Conservation (phyloP, 2,329 filamentous ascomycete species). For the Pseudocercospora vitis region DNA sequence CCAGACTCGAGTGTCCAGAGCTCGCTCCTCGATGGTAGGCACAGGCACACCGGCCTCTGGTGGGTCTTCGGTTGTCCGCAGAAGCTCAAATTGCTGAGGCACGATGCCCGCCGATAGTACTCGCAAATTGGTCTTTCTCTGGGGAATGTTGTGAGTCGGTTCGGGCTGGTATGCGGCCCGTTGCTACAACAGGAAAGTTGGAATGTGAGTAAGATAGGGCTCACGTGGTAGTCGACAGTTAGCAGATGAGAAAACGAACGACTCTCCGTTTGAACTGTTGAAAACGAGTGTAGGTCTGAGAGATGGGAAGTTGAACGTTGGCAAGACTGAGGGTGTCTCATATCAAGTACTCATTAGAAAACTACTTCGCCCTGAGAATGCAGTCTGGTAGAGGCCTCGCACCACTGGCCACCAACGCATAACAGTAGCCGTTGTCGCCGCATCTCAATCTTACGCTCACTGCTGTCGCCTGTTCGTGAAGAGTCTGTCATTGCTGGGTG, state of each 20-base stretch:
- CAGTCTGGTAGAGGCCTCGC: not conserved
- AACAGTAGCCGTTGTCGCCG: conserved; percentile 10
- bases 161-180: conserved; percentile 34
- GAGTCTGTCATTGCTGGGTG: not conserved
- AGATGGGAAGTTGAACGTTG: conserved; percentile 9
- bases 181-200: conserved; percentile 39
- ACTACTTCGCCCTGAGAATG: conserved; percentile 4
- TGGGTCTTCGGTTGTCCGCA: not conserved
- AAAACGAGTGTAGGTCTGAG: conserved; percentile 13
- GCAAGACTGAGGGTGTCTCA: conserved; percentile 3
- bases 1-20: not conserved
- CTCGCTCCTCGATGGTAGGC: too few relatives aligned
- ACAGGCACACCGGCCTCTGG: conserved; percentile 1
- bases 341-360: conserved; percentile 13
- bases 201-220: conserved; percentile 37
- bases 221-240: conserved; percentile 12
- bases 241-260: conserved; percentile 4
- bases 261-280: conserved; percentile 1
- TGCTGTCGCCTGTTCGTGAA: not conserved
- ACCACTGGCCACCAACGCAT: conserved; percentile 6
- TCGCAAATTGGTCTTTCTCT: conserved; percentile 5
- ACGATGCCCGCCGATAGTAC: conserved; percentile 11
- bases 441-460: conserved; percentile 16
- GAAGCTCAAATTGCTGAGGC: conserved; percentile 5
- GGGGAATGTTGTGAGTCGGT: conserved; percentile 35